phyloP scores from a whole-genome alignment of 768 basidiomycete species.

The Lenzites betulinus region DNA sequence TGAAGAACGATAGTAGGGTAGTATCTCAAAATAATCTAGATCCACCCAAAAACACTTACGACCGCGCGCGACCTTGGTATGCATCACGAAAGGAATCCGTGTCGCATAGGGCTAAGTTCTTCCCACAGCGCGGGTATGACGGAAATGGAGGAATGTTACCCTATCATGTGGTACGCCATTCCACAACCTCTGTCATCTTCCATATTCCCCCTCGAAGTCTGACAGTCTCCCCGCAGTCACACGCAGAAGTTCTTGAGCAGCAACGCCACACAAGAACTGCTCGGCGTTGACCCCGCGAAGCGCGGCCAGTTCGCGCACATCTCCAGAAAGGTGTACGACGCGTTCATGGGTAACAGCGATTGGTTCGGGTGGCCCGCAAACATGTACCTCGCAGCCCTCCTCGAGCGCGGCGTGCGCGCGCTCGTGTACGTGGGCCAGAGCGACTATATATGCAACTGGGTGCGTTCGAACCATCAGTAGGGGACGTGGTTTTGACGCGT shows the following conservation, averaged over 20 bases:
- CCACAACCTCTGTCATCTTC: too few relatives aligned
- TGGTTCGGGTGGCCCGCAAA: constrained; percentile 26
- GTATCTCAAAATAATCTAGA: constrained; percentile 20
- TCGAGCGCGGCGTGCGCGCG: constrained; percentile 52
- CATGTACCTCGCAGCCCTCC: constrained; percentile 48
- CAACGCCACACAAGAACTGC: constrained; percentile 48
- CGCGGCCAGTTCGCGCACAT: constrained; percentile 42
- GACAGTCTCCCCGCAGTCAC: constrained; percentile 37
- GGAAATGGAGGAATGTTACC: not conserved
- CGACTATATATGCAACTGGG: constrained; percentile 60
- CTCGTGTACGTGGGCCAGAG: constrained; percentile 56
- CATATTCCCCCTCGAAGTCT: too few relatives aligned
- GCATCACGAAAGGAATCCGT: not conserved
- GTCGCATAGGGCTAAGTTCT: too few relatives aligned
- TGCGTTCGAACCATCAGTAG: not conserved
- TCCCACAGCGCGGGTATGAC: not conserved
- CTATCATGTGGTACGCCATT: constrained; percentile 34
- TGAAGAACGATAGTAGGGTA: too few relatives aligned
- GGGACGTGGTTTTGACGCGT: not conserved
- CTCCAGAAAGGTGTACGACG: constrained; percentile 42
- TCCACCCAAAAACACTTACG: constrained; percentile 9
- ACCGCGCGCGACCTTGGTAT: constrained; percentile 14
- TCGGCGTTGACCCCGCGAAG: constrained; percentile 61
- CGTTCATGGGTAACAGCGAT: constrained; percentile 51
- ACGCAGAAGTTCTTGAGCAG: constrained; percentile 63